phyloP scores from a whole-genome alignment of 2,329 filamentous ascomycete species.

The Fusarium marasasianum region DNA sequence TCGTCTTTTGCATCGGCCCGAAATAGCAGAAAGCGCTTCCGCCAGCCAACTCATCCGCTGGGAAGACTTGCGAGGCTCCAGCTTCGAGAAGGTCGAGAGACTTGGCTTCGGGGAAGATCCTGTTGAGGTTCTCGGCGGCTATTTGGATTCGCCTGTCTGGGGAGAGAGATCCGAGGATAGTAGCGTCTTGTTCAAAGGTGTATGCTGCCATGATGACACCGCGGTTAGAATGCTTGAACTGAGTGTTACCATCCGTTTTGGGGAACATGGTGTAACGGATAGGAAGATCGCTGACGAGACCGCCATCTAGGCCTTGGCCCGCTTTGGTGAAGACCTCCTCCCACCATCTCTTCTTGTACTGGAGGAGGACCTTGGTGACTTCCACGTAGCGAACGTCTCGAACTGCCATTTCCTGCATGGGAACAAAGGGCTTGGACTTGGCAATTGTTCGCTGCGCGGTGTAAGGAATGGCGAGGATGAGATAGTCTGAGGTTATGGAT shows the following conservation, averaged over 20 bases:
- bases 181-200: neutral
- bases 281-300: neutral
- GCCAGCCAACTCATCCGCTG: neutral
- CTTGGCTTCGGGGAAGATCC: neutral
- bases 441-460: neutral
- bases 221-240: neutral
- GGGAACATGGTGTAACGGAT: neutral
- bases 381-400: neutral
- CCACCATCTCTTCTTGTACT: slow-evolving; percentile 3
- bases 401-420: neutral
- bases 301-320: neutral
- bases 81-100: neutral
- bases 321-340: neutral
- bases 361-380: neutral
- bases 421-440: neutral
- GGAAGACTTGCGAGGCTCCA: neutral
- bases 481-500: neutral
- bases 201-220: neutral
- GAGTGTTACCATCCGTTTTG: neutral
- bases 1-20: neutral
- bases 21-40: neutral
- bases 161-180: neutral
- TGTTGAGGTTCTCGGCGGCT: neutral
- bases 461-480: neutral
- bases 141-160: neutral